Percentiles rank a stretch among this genome's conserved stretches.
These are phyloP conservation scores for Alternaria sp. DNA, from an alignment of 2,329 filamentous ascomycete species.

Conservation along the genomic window DNA sequence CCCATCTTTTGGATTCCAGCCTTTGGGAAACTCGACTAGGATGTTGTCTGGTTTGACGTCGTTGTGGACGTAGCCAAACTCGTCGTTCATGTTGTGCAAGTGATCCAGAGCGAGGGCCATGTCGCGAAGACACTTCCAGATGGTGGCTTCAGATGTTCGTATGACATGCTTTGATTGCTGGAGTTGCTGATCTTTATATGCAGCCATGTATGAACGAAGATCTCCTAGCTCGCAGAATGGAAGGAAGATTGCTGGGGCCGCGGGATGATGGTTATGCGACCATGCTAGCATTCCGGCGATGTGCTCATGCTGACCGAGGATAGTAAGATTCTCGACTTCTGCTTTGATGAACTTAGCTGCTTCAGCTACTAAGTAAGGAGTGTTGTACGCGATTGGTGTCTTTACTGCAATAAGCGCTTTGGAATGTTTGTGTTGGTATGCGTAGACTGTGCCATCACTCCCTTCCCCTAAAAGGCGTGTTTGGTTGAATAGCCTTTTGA, in stretches of 20 bases:
- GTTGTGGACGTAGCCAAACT: slow-evolving; percentile 70
- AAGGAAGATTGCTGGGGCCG: slow-evolving; percentile 25
- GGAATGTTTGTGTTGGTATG: neutral
- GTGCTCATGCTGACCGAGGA: slow-evolving; percentile 11
- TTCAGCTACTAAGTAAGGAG: neutral
- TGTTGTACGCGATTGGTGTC: neutral
- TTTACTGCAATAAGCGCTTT: slow-evolving; percentile 5
- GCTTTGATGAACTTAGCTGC: neutral
- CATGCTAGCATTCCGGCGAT: slow-evolving; percentile 18
- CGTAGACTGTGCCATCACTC: slow-evolving; percentile 15
- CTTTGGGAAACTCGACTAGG: slow-evolving; percentile 60
- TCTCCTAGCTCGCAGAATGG: slow-evolving; percentile 27
- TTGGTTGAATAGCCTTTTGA: neutral
- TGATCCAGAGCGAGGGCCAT: slow-evolving; percentile 27
- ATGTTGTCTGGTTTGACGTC: slow-evolving; percentile 95
- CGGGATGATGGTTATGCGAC: neutral
- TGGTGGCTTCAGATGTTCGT: slow-evolving; percentile 25
- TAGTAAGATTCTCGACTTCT: slow-evolving; percentile 1
- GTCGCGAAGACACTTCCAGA: slow-evolving; percentile 38
- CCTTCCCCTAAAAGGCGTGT: slow-evolving; percentile 5
- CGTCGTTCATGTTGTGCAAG: slow-evolving; percentile 23
- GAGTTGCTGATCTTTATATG: slow-evolving; percentile 4
- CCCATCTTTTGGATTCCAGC: neutral
- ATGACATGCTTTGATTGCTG: neutral
- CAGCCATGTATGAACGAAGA: slow-evolving; percentile 8